Conservation (phyloP, 108 stramenopile genomes). For the Fistulifera pelliculosa region DNA sequence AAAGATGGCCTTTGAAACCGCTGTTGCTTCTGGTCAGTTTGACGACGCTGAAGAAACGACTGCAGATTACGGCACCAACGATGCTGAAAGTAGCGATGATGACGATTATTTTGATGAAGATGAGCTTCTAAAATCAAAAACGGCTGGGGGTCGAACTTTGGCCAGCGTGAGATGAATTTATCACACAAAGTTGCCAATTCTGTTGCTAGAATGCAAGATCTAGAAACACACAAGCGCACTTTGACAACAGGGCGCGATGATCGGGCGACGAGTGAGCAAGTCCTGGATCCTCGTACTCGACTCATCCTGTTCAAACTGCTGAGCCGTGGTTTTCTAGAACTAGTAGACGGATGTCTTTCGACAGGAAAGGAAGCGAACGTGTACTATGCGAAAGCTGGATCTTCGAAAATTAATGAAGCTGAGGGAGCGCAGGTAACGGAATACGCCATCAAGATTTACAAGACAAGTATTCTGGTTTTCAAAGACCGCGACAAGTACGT, state of each 20-base stretch:
- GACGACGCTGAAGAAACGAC: constrained; percentile 8
- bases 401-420: not conserved
- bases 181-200: constrained; percentile 85
- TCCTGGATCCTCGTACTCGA: constrained; percentile 93
- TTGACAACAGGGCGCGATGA: constrained; percentile 91
- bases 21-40: constrained; percentile 4
- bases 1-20: too few relatives aligned
- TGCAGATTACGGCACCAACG: not conserved
- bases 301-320: constrained; percentile 95
- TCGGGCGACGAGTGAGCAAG: constrained; percentile 92
- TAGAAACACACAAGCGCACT: constrained; percentile 73
- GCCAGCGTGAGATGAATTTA: constrained; percentile 47
- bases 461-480: constrained; percentile 97
- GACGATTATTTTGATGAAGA: constrained; percentile 11
- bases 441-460: constrained; percentile 98
- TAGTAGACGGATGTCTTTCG: constrained; percentile 94
- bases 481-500: constrained; percentile 99
- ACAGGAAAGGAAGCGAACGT: constrained; percentile 99
- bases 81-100: constrained; percentile 1
- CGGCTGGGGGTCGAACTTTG: not conserved
- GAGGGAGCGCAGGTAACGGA: constrained; percentile 36
- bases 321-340: constrained; percentile 77
- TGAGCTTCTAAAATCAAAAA: too few relatives aligned
- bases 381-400: constrained; percentile 88
- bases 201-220: constrained; percentile 81